These are phyloP conservation scores for Fusarium torreyae DNA, from an alignment of 2,329 filamentous ascomycete species.

Conservation along the genomic window DNA sequence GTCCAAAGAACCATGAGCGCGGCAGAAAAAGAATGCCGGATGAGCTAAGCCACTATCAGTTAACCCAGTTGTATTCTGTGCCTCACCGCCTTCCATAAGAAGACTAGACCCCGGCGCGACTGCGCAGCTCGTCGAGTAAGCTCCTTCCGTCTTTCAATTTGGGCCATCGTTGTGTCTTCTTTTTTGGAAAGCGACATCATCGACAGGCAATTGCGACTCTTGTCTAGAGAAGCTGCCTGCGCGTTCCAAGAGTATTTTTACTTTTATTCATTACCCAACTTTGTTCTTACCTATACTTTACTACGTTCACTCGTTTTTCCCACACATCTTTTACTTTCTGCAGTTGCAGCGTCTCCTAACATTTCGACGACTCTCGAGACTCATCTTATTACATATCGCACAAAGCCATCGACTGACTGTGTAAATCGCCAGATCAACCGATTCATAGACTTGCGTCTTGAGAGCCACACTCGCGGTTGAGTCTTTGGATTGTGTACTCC, in stretches of 20 bases:
- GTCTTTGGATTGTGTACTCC: neutral
- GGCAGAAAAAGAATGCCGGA: slow-evolving; percentile 47
- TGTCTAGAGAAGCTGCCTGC: slow-evolving; percentile 1
- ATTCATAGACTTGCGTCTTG: neutral
- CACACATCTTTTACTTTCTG: slow-evolving; percentile 1
- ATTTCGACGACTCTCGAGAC: slow-evolving; percentile 10
- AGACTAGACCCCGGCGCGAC: slow-evolving; percentile 12
- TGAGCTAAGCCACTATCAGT: slow-evolving; percentile 10
- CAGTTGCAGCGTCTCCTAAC: neutral
- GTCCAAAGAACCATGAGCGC: slow-evolving; percentile 19
- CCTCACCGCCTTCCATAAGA: slow-evolving; percentile 22
- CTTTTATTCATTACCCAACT: slow-evolving; percentile 1
- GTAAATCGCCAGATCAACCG: neutral
- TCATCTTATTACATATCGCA: slow-evolving; percentile 2
- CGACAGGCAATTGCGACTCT: slow-evolving; percentile 16
- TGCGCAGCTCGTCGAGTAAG: slow-evolving; percentile 35
- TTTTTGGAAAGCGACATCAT: slow-evolving; percentile 28
- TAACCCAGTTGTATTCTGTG: neutral
- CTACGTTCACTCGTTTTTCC: neutral
- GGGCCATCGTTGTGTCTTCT: slow-evolving; percentile 33
- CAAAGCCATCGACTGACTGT: neutral
- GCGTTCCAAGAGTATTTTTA: slow-evolving; percentile 1
- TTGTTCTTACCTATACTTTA: slow-evolving; percentile 6
- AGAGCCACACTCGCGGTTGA: neutral
- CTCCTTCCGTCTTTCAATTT: slow-evolving; percentile 28